Conservation (phyloP, 257 asterid genomes). For the Handroanthus guayacan region DNA sequence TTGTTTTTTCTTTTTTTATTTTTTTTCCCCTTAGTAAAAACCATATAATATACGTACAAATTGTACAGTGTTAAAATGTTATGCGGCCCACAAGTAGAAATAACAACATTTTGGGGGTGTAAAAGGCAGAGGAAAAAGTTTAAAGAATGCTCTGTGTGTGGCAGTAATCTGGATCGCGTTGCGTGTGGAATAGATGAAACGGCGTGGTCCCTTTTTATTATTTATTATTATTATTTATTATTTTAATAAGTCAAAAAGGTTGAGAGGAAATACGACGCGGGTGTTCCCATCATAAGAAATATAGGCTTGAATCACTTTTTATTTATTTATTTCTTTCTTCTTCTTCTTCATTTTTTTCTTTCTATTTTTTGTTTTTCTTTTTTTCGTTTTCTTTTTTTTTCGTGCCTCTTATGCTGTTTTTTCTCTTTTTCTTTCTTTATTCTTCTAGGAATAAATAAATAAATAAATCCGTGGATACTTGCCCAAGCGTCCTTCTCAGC, state of each 20-base stretch:
- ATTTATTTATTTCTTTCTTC: no score
- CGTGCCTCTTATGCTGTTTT: no score
- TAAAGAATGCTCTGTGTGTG: conserved; percentile 13
- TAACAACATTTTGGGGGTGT: background rate
- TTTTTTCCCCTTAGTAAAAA: background rate
- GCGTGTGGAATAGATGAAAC: conserved; percentile 34
- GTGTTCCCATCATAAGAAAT: conserved; percentile 20
- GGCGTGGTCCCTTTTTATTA: background rate
- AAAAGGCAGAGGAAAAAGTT: background rate
- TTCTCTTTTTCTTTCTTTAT: no score
- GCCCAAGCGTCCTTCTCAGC: no score
- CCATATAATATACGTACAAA: background rate
- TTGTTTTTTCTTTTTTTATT: no score
- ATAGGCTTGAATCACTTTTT: conserved; percentile 20
- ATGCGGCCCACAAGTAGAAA: background rate
- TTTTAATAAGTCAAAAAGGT: background rate
- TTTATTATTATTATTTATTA: background rate
- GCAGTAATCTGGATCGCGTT: conserved; percentile 35
- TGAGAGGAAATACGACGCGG: conserved; percentile 21
- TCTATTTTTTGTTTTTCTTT: background rate
- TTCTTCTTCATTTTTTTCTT: background rate
- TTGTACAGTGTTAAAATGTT: background rate
- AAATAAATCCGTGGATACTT: no score
- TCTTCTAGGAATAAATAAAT: no score
- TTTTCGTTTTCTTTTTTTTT: background rate